Evolutionary conservation across 2,329 filamentous ascomycete genomes (phyloP).

Genomic region (Fusarium fracticaudum): DNA sequence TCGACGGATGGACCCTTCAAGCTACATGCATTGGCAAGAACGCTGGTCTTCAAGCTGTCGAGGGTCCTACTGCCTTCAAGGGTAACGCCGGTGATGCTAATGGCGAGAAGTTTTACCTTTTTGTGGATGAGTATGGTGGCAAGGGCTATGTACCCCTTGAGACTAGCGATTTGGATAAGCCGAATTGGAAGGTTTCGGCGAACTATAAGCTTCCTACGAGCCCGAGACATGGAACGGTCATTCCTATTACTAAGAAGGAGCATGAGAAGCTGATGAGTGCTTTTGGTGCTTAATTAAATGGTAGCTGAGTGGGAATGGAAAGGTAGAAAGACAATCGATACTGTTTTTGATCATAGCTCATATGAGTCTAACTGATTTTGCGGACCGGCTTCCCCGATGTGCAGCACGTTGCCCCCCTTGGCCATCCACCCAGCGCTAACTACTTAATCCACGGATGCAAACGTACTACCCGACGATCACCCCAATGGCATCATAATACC

Average conservation of each 20-base stretch:
- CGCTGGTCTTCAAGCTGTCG: constrained; percentile 59
- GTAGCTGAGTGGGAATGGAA: fast-evolving
- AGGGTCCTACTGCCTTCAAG: constrained; percentile 63
- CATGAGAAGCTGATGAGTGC: constrained; percentile 11
- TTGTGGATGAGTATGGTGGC: constrained; percentile 62
- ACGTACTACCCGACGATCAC: background rate
- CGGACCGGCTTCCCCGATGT: background rate
- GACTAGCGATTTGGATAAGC: constrained; percentile 59
- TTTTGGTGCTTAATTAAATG: background rate
- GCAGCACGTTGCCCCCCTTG: background rate
- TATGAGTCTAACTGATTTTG: background rate
- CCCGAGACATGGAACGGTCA: constrained; percentile 63
- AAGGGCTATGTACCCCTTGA: constrained; percentile 64
- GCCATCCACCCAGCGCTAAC: background rate
- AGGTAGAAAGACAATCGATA: background rate
- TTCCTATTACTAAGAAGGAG: constrained; percentile 57
- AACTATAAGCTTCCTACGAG: constrained; percentile 58
- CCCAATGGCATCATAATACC: background rate
- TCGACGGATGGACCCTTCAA: constrained; percentile 56
- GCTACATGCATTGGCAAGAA: constrained; percentile 60
- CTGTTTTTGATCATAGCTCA: fast-evolving
- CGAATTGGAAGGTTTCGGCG: constrained; percentile 57
- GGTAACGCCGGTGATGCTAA: constrained; percentile 59
- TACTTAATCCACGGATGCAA: background rate
- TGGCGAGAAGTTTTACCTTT: constrained; percentile 64